These are phyloP conservation scores for Didymella pinodella DNA, from an alignment of 2,329 filamentous ascomycete genomes.

Conservation along the genomic window DNA sequence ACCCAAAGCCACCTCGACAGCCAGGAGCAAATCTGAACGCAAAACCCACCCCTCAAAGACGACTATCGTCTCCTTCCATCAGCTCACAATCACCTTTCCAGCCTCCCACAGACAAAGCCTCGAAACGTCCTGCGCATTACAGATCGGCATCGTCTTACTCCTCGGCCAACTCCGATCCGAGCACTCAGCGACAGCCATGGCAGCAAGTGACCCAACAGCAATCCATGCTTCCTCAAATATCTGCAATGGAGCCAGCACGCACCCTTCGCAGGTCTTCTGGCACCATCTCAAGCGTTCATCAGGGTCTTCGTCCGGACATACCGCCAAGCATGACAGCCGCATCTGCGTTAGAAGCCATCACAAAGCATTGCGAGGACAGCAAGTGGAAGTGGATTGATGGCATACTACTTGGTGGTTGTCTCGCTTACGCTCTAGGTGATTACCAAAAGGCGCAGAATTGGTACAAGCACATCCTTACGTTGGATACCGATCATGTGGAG, in stretches of 20 bases:
- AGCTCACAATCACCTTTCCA: slow-evolving; percentile 33
- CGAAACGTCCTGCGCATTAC: slow-evolving; percentile 38
- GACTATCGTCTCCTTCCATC: slow-evolving; percentile 39
- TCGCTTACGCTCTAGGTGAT: slow-evolving; percentile 87
- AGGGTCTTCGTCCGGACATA: slow-evolving; percentile 37
- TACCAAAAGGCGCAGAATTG: slow-evolving; percentile 79
- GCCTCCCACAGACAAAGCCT: slow-evolving; percentile 29
- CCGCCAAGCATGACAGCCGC: slow-evolving; percentile 48
- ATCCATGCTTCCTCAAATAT: slow-evolving; percentile 29
- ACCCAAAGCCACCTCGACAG: slow-evolving; percentile 67
- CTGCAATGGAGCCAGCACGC: slow-evolving; percentile 40
- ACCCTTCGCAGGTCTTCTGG: slow-evolving; percentile 47
- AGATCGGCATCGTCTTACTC: slow-evolving; percentile 46
- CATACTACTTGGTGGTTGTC: slow-evolving; percentile 87
- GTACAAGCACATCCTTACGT: slow-evolving; percentile 72
- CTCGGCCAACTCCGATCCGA: slow-evolving; percentile 25
- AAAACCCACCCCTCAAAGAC: slow-evolving; percentile 48
- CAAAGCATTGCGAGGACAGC: slow-evolving; percentile 51
- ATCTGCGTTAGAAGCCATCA: slow-evolving; percentile 49
- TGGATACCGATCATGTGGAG: slow-evolving; percentile 78
- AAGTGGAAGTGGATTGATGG: slow-evolving; percentile 80
- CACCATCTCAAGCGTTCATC: slow-evolving; percentile 40
- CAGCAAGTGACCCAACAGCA: slow-evolving; percentile 35
- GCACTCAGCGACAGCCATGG: slow-evolving; percentile 37
- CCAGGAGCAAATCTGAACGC: slow-evolving; percentile 60